Percentiles rank a stretch among this genome's conserved stretches.
phyloP scores from a whole-genome alignment of 1,139 yeast genomes.

The Geotrichum siamense region DNA sequence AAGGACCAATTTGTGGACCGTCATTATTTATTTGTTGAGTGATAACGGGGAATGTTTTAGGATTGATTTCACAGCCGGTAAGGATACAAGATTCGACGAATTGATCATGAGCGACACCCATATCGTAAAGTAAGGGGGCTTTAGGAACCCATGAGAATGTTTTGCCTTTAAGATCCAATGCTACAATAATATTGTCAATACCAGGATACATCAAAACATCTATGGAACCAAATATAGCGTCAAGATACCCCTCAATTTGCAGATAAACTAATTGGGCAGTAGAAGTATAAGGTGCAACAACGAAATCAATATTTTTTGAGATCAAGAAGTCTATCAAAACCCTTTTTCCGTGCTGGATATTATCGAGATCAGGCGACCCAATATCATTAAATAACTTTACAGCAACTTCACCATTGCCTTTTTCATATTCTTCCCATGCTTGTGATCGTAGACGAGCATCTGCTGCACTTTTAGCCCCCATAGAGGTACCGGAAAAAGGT shows the following conservation, averaged over 20 bases:
- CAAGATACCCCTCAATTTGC: constrained; percentile 46
- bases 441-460: constrained; percentile 27
- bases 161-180: constrained; percentile 56
- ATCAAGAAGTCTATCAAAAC: constrained; percentile 55
- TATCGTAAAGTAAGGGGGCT: constrained; percentile 50
- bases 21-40: constrained; percentile 35
- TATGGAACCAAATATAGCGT: constrained; percentile 77
- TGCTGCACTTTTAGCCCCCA: constrained; percentile 30
- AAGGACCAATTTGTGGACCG: constrained; percentile 31
- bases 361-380: constrained; percentile 20
- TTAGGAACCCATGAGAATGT: constrained; percentile 59
- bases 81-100: constrained; percentile 61
- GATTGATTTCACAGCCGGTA: constrained; percentile 74
- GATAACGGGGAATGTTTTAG: constrained; percentile 50
- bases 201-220: constrained; percentile 59
- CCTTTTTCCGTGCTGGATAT: constrained; percentile 33
- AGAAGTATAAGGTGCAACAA: constrained; percentile 79
- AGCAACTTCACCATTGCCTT: constrained; percentile 33
- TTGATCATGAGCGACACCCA: constrained; percentile 53
- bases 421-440: constrained; percentile 36
- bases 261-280: constrained; percentile 74
- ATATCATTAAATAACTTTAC: constrained; percentile 31
- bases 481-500: constrained; percentile 19
- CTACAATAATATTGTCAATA: constrained; percentile 61
- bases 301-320: constrained; percentile 52